Conservation (phyloP, 1,284 basidiomycete species). For the Agaricales sp. region DNA sequence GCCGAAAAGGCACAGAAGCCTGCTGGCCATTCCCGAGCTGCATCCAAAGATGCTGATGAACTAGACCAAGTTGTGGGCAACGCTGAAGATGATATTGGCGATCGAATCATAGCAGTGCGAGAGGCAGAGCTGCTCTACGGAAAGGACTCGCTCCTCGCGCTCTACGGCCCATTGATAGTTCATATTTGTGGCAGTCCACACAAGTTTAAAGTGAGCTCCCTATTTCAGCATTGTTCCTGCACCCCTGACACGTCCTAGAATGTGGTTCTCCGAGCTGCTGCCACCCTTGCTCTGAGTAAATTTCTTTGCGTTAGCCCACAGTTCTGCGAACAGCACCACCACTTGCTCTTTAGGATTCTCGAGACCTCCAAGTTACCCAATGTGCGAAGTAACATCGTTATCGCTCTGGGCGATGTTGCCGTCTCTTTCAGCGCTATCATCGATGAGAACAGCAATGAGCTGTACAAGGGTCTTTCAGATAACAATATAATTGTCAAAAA, state of each 20-base stretch:
- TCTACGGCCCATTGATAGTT: conserved; percentile 86
- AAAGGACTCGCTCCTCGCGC: conserved; percentile 69
- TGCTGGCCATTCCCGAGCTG: conserved; percentile 22
- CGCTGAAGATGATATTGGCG: conserved; percentile 97
- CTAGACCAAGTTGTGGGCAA: conserved; percentile 96
- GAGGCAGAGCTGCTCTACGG: conserved; percentile 89
- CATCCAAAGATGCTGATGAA: conserved; percentile 71
- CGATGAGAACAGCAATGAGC: conserved; percentile 92
- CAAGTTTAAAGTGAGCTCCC: conserved; percentile 63
- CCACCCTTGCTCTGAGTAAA: conserved; percentile 87
- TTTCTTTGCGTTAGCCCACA: conserved; percentile 92
- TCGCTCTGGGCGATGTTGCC: conserved; percentile 94
- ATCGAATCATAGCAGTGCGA: conserved; percentile 73
- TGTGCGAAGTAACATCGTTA: conserved; percentile 93
- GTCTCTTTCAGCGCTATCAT: conserved; percentile 95
- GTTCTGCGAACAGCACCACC: conserved; percentile 89
- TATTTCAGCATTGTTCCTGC: not conserved
- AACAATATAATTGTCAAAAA: conserved; percentile 89
- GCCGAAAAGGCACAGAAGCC: conserved; percentile 47
- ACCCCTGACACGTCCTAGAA: conserved; percentile 45
- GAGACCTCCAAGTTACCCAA: conserved; percentile 85
- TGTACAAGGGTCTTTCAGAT: conserved; percentile 92
- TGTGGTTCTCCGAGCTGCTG: conserved; percentile 75
- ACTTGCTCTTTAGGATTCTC: conserved; percentile 86
- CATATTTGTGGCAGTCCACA: conserved; percentile 85